A percentile compares a stretch with the other conserved stretches of the same genome.
These are phyloP conservation scores for Magnolia changhungtana DNA, from an alignment of 164 flowering plant genomes.

Conservation along the genomic window DNA sequence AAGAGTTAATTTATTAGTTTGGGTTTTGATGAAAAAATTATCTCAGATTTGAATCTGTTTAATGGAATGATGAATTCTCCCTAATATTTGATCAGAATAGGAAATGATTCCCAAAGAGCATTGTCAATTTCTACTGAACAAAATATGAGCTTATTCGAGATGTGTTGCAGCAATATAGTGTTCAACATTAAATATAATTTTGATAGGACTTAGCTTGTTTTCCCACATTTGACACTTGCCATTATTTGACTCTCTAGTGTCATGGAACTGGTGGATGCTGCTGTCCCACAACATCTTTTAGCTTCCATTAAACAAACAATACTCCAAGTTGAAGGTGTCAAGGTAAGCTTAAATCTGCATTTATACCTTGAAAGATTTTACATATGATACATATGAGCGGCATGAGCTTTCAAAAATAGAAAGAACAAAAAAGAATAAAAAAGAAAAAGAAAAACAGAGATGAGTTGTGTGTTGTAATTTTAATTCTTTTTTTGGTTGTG, in stretches of 20 bases:
- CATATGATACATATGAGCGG: too few species aligned
- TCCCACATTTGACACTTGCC: constrained; percentile 1
- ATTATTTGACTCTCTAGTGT: constrained; percentile 39
- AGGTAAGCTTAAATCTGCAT: constrained; percentile 36
- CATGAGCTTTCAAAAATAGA: neutral
- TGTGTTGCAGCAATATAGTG: neutral
- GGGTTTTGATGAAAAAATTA: neutral
- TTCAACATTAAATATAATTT: neutral
- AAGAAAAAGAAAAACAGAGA: too few species aligned
- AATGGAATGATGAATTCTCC: neutral
- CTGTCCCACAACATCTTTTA: constrained; percentile 54
- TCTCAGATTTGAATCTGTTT: neutral
- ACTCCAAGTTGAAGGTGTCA: constrained; percentile 73
- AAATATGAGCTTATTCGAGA: neutral
- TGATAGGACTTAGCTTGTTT: neutral
- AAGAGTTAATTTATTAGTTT: too few species aligned
- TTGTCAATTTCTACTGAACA: neutral
- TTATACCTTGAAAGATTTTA: neutral
- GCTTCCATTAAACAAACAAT: constrained; percentile 65
- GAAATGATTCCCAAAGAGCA: neutral
- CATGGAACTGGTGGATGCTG: constrained; percentile 98
- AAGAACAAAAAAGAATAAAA: neutral
- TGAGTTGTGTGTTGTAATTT: too few species aligned
- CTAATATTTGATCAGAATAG: neutral
- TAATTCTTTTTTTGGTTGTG: too few species aligned